These are phyloP conservation scores for Bauhinia variegata DNA, from an alignment of 306 rosid genomes.

Conservation along the genomic window DNA sequence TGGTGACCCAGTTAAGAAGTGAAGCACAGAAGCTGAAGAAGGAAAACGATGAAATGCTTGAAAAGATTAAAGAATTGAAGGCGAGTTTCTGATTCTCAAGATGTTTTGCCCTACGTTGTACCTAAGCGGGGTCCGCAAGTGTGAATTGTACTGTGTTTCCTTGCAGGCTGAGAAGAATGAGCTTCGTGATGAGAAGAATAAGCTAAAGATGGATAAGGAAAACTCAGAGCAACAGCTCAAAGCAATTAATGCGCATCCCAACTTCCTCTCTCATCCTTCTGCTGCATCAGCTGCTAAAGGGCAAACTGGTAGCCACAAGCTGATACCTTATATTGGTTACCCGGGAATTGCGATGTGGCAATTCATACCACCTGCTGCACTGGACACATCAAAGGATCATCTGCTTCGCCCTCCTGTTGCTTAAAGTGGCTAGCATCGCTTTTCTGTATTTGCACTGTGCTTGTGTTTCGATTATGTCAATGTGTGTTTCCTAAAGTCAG, in stretches of 20 bases:
- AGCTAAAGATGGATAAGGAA: constrained; percentile 79
- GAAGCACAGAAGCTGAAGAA: constrained; percentile 72
- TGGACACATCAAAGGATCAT: constrained; percentile 91
- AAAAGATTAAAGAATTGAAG: constrained; percentile 79
- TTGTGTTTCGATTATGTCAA: constrained; percentile 30
- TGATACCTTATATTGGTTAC: constrained; percentile 81
- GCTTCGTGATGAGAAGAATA: constrained; percentile 91
- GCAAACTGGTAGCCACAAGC: constrained; percentile 64
- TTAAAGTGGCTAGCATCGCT: constrained; percentile 47
- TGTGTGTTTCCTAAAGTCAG: constrained; percentile 35
- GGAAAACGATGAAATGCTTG: constrained; percentile 55
- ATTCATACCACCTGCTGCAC: constrained; percentile 74
- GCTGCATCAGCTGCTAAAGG: constrained; percentile 51
- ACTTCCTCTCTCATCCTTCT: constrained; percentile 58
- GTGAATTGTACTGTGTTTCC: constrained; percentile 24
- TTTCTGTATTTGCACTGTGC: constrained; percentile 18
- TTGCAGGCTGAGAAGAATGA: constrained; percentile 90
- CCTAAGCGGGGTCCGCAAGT: not conserved
- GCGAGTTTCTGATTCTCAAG: constrained; percentile 40
- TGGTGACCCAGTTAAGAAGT: constrained; percentile 62
- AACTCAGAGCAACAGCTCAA: constrained; percentile 65
- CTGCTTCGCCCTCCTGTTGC: constrained; percentile 95
- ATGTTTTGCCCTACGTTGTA: not conserved
- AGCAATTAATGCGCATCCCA: constrained; percentile 50
- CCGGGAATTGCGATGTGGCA: constrained; percentile 97